These are phyloP conservation scores for Peronospora destructor DNA, from an alignment of 352 stramenopile genomes.

Conservation along the genomic window DNA sequence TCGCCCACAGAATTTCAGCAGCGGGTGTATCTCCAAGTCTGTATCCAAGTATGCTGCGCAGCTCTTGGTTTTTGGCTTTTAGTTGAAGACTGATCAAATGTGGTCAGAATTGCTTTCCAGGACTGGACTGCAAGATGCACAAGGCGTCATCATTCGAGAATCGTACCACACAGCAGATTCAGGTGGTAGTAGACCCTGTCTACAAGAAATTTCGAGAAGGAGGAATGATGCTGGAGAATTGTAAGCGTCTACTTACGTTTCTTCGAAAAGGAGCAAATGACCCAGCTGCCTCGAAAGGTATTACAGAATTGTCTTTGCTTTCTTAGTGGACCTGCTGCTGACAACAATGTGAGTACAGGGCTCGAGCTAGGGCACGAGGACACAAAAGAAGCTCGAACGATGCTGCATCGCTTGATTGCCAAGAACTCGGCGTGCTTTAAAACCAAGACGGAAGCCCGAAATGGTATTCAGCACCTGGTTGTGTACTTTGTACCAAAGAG, in stretches of 20 bases:
- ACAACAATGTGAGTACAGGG: conserved; percentile 14
- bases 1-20: conserved; percentile 45
- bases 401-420: conserved; percentile 57
- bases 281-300: conserved; percentile 31
- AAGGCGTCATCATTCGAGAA: conserved; percentile 17
- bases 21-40: conserved; percentile 62
- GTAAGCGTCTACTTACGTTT: conserved; percentile 40
- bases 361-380: conserved; percentile 53
- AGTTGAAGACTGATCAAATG: conserved; percentile 1
- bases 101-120: conserved; percentile 52
- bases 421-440: conserved; percentile 50
- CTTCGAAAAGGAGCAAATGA: conserved; percentile 49
- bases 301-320: not conserved
- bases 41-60: conserved; percentile 50
- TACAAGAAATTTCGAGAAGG: conserved; percentile 62
- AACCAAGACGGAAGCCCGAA: conserved; percentile 51
- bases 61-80: not conserved
- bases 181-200: conserved; percentile 53
- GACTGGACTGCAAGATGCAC: conserved; percentile 52
- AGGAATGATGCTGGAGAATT: conserved; percentile 45
- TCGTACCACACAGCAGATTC: conserved; percentile 27
- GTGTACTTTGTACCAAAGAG: conserved; percentile 56
- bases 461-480: conserved; percentile 40
- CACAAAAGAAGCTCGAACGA: conserved; percentile 52
- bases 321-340: not conserved